Evolutionary conservation across 2,329 filamentous ascomycete species (phyloP).

Genomic region (Cladosporium phlei): DNA sequence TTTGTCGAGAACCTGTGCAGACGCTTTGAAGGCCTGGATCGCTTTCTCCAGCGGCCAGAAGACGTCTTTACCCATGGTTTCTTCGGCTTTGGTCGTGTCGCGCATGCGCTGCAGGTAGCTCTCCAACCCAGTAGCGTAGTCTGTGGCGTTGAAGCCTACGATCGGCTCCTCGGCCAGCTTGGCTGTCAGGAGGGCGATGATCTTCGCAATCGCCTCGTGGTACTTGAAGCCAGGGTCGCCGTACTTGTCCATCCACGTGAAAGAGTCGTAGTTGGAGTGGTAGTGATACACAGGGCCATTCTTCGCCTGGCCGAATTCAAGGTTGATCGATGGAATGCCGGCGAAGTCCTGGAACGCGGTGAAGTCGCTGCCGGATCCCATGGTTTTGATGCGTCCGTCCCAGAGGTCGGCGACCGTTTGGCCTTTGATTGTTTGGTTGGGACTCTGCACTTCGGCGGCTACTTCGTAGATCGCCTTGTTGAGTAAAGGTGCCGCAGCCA

Average conservation of each 20-base stretch:
- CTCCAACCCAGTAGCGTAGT: conserved; percentile 41
- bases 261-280: conserved; percentile 79
- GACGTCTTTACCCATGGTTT: conserved; percentile 29
- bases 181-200: conserved; percentile 44
- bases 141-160: conserved; percentile 43
- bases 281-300: conserved; percentile 63
- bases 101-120: conserved; percentile 34
- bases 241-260: conserved; percentile 75
- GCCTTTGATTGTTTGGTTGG: conserved; percentile 67
- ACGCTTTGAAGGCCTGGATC: conserved; percentile 29
- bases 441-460: conserved; percentile 54
- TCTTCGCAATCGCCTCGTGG: conserved; percentile 47
- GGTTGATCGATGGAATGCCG: conserved; percentile 45
- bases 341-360: conserved; percentile 52
- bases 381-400: conserved; percentile 52
- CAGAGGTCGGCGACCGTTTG: conserved; percentile 64
- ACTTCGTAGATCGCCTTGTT: conserved; percentile 67
- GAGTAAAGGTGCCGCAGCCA: conserved; percentile 68
- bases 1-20: background rate
- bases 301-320: conserved; percentile 37
- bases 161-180: conserved; percentile 45
- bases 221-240: conserved; percentile 62
- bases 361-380: conserved; percentile 50
- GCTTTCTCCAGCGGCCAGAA: conserved; percentile 37
- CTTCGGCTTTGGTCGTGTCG: conserved; percentile 7